Evolutionary conservation across 257 asterid genomes (phyloP), one percentile per base, ranked within the genome.

Genomic region (Solanum chilense): DNA sequence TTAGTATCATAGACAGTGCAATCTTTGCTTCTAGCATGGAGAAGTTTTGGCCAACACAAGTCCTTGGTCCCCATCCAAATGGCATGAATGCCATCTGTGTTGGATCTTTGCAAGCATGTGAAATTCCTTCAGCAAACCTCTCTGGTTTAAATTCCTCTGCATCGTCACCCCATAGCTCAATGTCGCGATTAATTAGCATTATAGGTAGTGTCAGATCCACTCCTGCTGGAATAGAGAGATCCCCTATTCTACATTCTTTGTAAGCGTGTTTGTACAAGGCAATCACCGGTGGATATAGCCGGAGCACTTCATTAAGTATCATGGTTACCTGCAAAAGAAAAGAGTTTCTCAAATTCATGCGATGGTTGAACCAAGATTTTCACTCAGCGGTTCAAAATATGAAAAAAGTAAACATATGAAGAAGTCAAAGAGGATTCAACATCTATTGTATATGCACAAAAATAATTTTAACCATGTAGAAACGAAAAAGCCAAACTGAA

Each of bases 51-150:
- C 96, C 96, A 56, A 92, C 87, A 35, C 96, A 93, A 5, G 89
- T 89, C 84, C 90, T 89, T 27, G 95, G 93, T 9, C 93, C 95
- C 92, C 93, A 90, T 69, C 95, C 96, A 37, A 93, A 93, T 44
- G 96, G 94, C 86, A 93, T 86, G 89, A 93, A 92, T 25, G 93
- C 91, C 2, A 87, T 29, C 56, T 78, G 41, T 8, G 56, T 41
- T 39, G 90, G 93, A 73, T 87, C 92, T 85, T 88, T 92, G 71
- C 91, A 80, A 18, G 95, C 93, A 87, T 87, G 90, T 76, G 91
- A 89, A 86, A 91, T 87, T 78, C 95, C 94, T 29, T 87, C 88
- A 29, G 91, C 86, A 66, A 93, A 93, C 73, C 95, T 89, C 41
- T 91, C 93, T 23, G 93, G 94, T 64, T 91, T 93, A 58, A 93